Evolutionary conservation across 208 protist genomes (phyloP).

Genomic region (Tritrichomonas foetus): DNA sequence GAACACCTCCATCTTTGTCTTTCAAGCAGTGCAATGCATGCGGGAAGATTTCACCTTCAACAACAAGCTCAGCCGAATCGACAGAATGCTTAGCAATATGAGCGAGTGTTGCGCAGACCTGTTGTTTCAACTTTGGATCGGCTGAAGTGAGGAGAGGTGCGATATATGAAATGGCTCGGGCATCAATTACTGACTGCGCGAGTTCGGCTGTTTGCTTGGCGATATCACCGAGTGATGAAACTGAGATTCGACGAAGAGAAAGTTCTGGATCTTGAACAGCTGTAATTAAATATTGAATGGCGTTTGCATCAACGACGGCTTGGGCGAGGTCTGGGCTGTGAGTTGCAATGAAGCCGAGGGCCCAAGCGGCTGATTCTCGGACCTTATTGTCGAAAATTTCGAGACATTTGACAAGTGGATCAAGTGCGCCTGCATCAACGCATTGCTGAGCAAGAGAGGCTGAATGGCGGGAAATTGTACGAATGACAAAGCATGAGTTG

Average conservation of each 20-base stretch:
- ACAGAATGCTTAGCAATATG: conserved; percentile 95
- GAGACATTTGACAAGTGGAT: conserved; percentile 86
- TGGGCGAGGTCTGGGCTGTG: conserved; percentile 76
- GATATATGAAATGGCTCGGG: conserved; percentile 85
- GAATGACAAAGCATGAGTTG: conserved; percentile 88
- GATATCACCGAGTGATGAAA: conserved; percentile 75
- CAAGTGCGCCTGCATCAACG: conserved; percentile 85
- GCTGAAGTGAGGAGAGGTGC: conserved; percentile 81
- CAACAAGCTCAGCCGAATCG: conserved; percentile 92
- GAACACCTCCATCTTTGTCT: conserved; percentile 82
- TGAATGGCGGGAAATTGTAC: conserved; percentile 87
- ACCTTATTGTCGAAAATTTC: conserved; percentile 92
- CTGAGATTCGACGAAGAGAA: conserved; percentile 85
- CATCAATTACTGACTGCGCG: conserved; percentile 85
- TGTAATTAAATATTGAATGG: conserved; percentile 84
- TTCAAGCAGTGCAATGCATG: conserved; percentile 81
- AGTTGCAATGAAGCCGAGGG: conserved; percentile 90
- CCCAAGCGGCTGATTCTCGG: conserved; percentile 92
- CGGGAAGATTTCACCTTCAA: conserved; percentile 94
- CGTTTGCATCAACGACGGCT: conserved; percentile 86
- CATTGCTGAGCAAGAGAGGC: conserved; percentile 87
- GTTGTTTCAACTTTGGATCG: conserved; percentile 87
- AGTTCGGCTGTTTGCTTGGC: conserved; percentile 68
- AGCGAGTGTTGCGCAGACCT: conserved; percentile 81
- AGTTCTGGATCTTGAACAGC: conserved; percentile 94